Conservation (phyloP, 768 basidiomycete species). For the Lentinula sp. region DNA sequence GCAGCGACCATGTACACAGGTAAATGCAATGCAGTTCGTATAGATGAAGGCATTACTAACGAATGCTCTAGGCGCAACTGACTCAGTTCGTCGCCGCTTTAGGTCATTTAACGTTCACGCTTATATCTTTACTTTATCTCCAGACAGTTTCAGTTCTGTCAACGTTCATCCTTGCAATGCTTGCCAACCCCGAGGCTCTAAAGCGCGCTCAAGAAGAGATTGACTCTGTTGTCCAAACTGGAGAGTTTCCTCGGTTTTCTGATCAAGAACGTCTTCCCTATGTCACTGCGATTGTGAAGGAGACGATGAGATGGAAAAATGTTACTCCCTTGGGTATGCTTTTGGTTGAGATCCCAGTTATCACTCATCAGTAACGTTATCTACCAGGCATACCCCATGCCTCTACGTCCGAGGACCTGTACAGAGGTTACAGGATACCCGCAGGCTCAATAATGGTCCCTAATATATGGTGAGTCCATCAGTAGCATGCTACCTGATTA, state of each 20-base stretch:
- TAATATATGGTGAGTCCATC: constrained; percentile 17
- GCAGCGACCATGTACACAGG: constrained; percentile 22
- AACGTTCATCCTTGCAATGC: constrained; percentile 11
- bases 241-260: constrained; percentile 11
- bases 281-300: constrained; percentile 13
- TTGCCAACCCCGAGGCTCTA: constrained; percentile 8
- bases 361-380: too few relatives aligned
- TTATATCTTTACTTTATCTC: background rate
- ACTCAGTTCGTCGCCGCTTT: constrained; percentile 5
- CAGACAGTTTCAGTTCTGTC: constrained; percentile 9
- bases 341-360: too few relatives aligned
- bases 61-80: constrained; percentile 3
- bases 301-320: constrained; percentile 7
- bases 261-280: constrained; percentile 14
- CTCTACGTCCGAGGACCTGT: constrained; percentile 18
- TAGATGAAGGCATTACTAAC: background rate
- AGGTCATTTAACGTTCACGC: background rate
- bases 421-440: constrained; percentile 21
- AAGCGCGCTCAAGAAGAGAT: constrained; percentile 9
- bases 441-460: constrained; percentile 21
- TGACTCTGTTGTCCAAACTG: constrained; percentile 5
- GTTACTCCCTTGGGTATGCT: constrained; percentile 6
- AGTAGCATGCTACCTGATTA: background rate
- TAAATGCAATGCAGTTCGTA: background rate
- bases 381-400: constrained; percentile 17